A percentile compares a stretch with the other conserved stretches of the same genome.
These are phyloP conservation scores for Royoungia palumana DNA, from an alignment of 768 basidiomycete genomes.

Conservation along the genomic window DNA sequence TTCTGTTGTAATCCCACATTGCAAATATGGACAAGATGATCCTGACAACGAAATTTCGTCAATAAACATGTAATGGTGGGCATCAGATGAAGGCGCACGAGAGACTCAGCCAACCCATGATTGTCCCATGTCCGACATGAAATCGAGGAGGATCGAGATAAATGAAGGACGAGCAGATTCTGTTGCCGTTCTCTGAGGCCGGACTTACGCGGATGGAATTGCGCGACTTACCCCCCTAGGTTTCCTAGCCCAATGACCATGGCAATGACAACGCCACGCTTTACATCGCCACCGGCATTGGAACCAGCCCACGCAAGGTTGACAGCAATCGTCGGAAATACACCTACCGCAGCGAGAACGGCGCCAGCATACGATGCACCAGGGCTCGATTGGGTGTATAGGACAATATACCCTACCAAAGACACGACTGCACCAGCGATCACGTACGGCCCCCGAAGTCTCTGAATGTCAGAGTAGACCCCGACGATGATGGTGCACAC, in stretches of 20 bases:
- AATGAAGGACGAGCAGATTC: constrained; percentile 42
- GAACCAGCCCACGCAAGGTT: constrained; percentile 53
- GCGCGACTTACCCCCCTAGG: constrained; percentile 44
- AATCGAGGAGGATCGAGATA: constrained; percentile 39
- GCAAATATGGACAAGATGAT: constrained; percentile 40
- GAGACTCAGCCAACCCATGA: constrained; percentile 35
- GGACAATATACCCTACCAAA: constrained; percentile 49
- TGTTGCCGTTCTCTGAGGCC: constrained; percentile 12
- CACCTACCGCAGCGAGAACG: constrained; percentile 49
- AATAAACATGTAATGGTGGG: constrained; percentile 22
- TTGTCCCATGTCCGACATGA: constrained; percentile 36
- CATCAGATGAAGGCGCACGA: constrained; percentile 17
- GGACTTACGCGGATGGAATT: constrained; percentile 9
- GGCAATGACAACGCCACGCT: constrained; percentile 49
- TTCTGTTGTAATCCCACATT: constrained; percentile 47
- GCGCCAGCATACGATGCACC: constrained; percentile 42
- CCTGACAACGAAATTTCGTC: constrained; percentile 28
- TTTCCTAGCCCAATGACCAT: constrained; percentile 56
- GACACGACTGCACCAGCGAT: constrained; percentile 41
- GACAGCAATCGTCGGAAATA: constrained; percentile 49
- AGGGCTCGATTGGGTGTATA: constrained; percentile 34
- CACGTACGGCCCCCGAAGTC: constrained; percentile 49
- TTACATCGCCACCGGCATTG: constrained; percentile 54
- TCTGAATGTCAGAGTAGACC: constrained; percentile 39
- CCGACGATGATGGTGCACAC: constrained; percentile 42